Percentiles rank a stretch among this genome's conserved stretches.
Evolutionary conservation across 2,329 filamentous ascomycete species (phyloP).

Genomic region (Fusarium luffae): DNA sequence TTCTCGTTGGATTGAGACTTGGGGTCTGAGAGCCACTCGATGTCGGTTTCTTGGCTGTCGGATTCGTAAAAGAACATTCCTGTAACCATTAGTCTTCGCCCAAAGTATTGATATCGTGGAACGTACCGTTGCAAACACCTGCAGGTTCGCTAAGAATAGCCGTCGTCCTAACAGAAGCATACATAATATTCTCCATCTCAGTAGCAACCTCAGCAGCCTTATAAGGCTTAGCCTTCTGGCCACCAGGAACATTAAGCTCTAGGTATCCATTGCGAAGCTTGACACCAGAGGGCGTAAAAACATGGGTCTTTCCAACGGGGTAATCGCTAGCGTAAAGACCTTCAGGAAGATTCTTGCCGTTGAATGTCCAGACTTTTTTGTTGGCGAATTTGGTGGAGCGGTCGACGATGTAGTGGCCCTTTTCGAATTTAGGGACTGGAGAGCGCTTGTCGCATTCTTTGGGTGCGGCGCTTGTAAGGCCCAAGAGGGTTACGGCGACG

Average conservation of each 20-base stretch:
- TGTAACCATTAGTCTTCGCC: no score
- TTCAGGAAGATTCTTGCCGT: slow-evolving; percentile 33
- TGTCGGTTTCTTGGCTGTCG: slow-evolving; percentile 47
- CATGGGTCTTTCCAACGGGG: slow-evolving; percentile 10
- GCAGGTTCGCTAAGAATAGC: slow-evolving; percentile 46
- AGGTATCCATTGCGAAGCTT: slow-evolving; percentile 45
- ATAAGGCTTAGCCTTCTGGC: slow-evolving; percentile 43
- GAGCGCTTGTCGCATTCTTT: slow-evolving; percentile 29
- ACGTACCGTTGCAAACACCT: slow-evolving; percentile 48
- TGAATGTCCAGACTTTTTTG: slow-evolving; percentile 39
- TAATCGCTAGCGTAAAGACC: slow-evolving; percentile 44
- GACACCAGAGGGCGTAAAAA: slow-evolving; percentile 32
- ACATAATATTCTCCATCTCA: slow-evolving; percentile 43
- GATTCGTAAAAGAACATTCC: slow-evolving; percentile 48
- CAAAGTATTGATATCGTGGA: no score
- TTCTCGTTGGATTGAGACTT: slow-evolving; percentile 41
- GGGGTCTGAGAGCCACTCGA: slow-evolving; percentile 49
- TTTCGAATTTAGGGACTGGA: slow-evolving; percentile 22
- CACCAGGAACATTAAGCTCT: slow-evolving; percentile 44
- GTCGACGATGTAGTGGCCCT: slow-evolving; percentile 43
- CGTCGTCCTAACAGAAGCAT: slow-evolving; percentile 46
- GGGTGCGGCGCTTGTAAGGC: slow-evolving; percentile 22
- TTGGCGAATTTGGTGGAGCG: slow-evolving; percentile 38
- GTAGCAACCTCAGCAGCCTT: slow-evolving; percentile 42
- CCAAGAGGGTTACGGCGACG: slow-evolving; percentile 21